Percentiles rank a stretch among this genome's conserved stretches.
Evolutionary conservation across 345 rosid genomes (phyloP).

Genomic region (Conringia planisiliqua): DNA sequence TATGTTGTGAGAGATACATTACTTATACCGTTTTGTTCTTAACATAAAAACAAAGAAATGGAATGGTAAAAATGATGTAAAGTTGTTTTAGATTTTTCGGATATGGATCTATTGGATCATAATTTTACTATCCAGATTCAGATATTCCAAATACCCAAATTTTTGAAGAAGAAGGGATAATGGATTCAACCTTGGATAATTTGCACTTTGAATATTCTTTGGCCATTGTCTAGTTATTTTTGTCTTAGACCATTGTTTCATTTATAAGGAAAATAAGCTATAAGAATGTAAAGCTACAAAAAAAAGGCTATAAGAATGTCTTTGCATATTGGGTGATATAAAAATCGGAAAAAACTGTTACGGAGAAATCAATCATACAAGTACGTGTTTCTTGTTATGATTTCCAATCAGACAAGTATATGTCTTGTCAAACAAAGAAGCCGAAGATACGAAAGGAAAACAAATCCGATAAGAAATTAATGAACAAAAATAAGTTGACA

Average conservation of each 20-base stretch:
- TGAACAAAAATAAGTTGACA: slow-evolving; percentile 10
- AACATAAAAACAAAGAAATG: too few relatives aligned
- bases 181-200: too few relatives aligned
- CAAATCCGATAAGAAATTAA: not conserved
- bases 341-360: not conserved
- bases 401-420: slow-evolving; percentile 23
- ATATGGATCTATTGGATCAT: too few relatives aligned
- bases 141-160: too few relatives aligned
- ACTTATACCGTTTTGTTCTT: too few relatives aligned
- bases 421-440: slow-evolving; percentile 29
- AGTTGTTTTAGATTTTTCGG: too few relatives aligned
- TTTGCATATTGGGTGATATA: not conserved
- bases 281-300: slow-evolving; percentile 15
- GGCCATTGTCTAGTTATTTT: not conserved
- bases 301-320: not conserved
- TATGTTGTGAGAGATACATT: too few relatives aligned
- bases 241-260: not conserved
- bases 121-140: too few relatives aligned
- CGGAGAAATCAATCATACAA: slow-evolving; percentile 24
- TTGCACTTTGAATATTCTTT: not conserved
- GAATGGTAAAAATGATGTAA: too few relatives aligned
- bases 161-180: too few relatives aligned
- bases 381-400: slow-evolving; percentile 27
- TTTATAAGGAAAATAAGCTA: not conserved
- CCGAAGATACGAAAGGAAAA: slow-evolving; percentile 2